Base-by-base conservation (phyloP, 768 basidiomycete species). In the Hericium rajendrae region DNA sequence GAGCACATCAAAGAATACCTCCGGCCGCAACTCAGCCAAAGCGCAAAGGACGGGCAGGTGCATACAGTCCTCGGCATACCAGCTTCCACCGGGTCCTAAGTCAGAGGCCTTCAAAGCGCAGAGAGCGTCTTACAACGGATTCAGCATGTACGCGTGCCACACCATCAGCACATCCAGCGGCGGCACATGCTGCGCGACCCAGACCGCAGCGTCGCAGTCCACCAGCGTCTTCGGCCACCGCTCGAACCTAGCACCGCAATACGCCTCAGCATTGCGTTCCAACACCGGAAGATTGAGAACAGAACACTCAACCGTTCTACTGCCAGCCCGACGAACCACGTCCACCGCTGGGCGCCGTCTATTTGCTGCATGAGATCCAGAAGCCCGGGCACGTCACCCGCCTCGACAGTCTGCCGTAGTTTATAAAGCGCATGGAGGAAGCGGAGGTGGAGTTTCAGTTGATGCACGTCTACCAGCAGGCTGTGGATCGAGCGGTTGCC, bases 141-240 rank as follows among this genome's bases (percentile, higher is more conserved):
- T 72, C 20, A 75, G 71, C 51, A 72, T 18, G 62, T 76, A 75
- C 1, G 73, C 74, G 18, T 75, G 74, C 70, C 75, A 73, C 18
- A 75, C 70, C 73, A 75, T 73, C 66, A 71, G 70, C 22, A 75
- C 74, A 41, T 75, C 75, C 32, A 72, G 28, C 12, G 74, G 74
- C 0, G 74, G 74, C 43, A 60, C 28, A 15, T 71, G 48, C 11
- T 70, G 61, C 4, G 52, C 56, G 22, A 55, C 24, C 56, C 22
- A 40, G 32, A 0, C 32, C 8, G 32, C 32, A 10, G 9, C 6
- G 9, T 32, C 9, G 32, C 32, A 32, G 32, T 10, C 8, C 32
- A 32, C 32, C 32, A 32, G 32, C 9, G 32, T 11, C 12, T 48
- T 49, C 4, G 60, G 60, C 74, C 74, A 75, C 16, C 60, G 65